Evolutionary conservation across 2,329 filamentous ascomycete species (phyloP), one percentile per base, ranked within the genome.

Genomic region (Colletotrichum lindemuthianum): DNA sequence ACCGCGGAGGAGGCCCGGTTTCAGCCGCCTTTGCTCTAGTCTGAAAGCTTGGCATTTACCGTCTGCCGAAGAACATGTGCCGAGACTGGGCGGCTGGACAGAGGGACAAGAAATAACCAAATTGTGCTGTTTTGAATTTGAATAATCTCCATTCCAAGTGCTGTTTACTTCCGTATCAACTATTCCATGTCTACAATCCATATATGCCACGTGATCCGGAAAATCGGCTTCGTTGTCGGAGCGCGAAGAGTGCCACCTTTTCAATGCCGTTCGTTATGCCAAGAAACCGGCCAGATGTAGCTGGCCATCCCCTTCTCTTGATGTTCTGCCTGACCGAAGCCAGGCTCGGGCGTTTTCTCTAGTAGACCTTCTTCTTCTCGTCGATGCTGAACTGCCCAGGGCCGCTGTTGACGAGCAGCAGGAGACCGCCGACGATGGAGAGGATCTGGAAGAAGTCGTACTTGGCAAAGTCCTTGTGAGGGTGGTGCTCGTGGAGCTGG

Each of bases 361-460:
- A 99, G 84, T 99, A 99, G 71, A 99, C 96, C 88, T 99, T 99
- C 90, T 99, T 99, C 92, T 99, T 99, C 88, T 99, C 96, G 81
- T 99, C 96, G 79, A 98, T 95, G 78, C 92, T 97, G 85, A 98
- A 92, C 79, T 97, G 94, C 69, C 96, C 96, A 9, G 96, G 96
- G 67, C 96, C 96, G 88, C 96, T 97, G 88, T 99, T 99, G 82
- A 98, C 94, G 70, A 99, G 88, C 70, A 99, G 90, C 63, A 99
- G 86, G 63, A 99, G 92, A 78, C 96, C 96, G 69, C 96, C 96
- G 70, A 98, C 95, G 77, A 99, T 99, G 56, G 96, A 99, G 59
- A 99, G 86, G 73, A 98, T 97, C 85, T 99, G 96, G 90, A 99
- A 99, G 86, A 99, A 99, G 79, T 99, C 96, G 87, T 99, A 99